Percentiles rank a stretch among this genome's conserved stretches.
Conservation (phyloP, 148 eudicot genomes). For the Tetragonia tetragonoides region DNA sequence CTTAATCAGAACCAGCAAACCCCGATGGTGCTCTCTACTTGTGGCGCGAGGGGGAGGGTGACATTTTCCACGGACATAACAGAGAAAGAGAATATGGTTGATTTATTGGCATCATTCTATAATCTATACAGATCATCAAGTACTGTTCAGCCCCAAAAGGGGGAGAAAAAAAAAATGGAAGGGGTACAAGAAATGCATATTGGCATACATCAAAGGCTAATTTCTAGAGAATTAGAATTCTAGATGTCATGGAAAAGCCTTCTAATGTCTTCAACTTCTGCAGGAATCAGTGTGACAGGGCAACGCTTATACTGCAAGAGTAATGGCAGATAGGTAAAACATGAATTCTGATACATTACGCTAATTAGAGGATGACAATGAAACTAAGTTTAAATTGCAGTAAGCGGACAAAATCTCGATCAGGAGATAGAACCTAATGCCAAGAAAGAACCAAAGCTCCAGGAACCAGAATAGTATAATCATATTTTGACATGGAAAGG, state of each 20-base stretch:
- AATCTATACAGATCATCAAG: neutral
- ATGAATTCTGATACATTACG: neutral
- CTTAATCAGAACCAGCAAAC: no score
- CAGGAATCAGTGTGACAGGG: slow-evolving; percentile 78
- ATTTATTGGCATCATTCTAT: neutral
- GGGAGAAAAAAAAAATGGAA: neutral
- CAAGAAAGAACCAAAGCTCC: neutral
- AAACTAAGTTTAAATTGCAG: neutral
- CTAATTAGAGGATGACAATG: neutral
- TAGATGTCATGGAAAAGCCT: slow-evolving; percentile 94
- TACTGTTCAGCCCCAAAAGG: neutral
- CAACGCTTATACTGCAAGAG: slow-evolving; percentile 78
- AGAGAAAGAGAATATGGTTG: neutral
- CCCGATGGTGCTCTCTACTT: no score
- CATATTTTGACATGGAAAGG: no score
- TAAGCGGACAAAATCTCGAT: neutral
- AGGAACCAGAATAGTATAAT: no score
- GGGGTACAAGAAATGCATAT: neutral
- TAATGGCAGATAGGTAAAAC: neutral
- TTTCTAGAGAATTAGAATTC: neutral
- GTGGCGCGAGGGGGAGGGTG: no score
- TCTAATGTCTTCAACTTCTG: slow-evolving; percentile 72
- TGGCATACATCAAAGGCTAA: neutral
- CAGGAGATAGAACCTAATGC: neutral
- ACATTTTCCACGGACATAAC: neutral